A percentile compares a stretch with the other conserved stretches of the same genome.
These are phyloP conservation scores for Tylopilus felleus DNA, from an alignment of 768 basidiomycete species.

Conservation along the genomic window DNA sequence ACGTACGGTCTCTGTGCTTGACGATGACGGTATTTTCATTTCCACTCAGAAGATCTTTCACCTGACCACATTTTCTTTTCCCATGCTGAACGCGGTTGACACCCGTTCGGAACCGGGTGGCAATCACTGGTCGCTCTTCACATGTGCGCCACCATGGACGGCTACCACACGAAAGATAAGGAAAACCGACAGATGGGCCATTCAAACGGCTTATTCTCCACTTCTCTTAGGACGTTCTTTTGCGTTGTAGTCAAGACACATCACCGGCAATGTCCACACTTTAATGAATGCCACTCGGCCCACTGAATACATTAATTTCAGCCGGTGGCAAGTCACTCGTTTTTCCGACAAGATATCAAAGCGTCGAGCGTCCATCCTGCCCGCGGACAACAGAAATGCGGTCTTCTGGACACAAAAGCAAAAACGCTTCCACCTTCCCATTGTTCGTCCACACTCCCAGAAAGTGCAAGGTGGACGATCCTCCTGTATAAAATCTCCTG, in stretches of 20 bases:
- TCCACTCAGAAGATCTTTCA: background rate
- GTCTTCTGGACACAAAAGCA: background rate
- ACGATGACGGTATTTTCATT: background rate
- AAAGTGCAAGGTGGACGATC: background rate
- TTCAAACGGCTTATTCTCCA: background rate
- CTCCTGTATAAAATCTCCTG: constrained; percentile 5
- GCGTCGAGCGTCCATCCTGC: background rate
- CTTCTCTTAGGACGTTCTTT: background rate
- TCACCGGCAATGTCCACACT: background rate
- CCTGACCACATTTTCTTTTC: background rate
- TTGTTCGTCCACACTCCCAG: background rate
- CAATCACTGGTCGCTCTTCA: background rate
- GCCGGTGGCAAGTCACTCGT: background rate
- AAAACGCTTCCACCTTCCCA: background rate
- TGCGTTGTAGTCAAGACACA: background rate
- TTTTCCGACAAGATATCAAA: background rate
- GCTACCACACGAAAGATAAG: background rate
- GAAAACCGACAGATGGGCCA: background rate
- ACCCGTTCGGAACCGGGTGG: background rate
- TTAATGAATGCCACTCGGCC: background rate
- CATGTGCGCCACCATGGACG: background rate
- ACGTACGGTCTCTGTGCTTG: background rate
- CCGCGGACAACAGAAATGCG: background rate
- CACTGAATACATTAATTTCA: background rate
- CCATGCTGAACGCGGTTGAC: too few species aligned